Evolutionary conservation across 2,329 filamentous ascomycete species (phyloP), one percentile per base, ranked within the genome.

Genomic region (Aspergillus hortae): DNA sequence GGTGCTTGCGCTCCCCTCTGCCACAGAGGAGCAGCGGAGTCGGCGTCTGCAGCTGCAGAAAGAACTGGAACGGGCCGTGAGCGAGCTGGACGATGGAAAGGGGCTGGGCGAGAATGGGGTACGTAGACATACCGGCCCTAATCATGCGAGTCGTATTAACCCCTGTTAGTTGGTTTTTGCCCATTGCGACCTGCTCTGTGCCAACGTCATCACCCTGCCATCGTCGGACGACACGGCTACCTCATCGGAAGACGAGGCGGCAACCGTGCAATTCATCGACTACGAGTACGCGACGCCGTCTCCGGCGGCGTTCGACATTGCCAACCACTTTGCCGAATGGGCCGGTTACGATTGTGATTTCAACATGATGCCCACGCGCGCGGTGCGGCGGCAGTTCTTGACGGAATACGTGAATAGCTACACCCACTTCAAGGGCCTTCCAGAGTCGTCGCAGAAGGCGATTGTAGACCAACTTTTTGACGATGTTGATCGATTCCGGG

Each of bases 311-410:
- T 99, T 99, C 73, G 94, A 99, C 70, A 86, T 99, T 61, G 88
- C 92, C 46, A 99, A 99, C 75, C 94, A 99, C 77, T 96, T 99
- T 68, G 91, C 94, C 44, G 94, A 99, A 75, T 99, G 94, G 92
- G 92, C 88, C 54, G 94, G 94, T 52, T 96, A 96, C 66, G 90
- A 95, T 63, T 99, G 94, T 77, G 91, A 97, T 72, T 92, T 89
- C 75, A 83, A 76, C 63, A 86, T 87, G 60, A 80, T 97, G 51
- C 94, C 94, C 4, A 94, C 89, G 1, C 82, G 81, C 56, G 77
- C 84, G 17, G 85, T 92, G 62, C 87, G 94, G 25, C 82, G 84
- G 42, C 83, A 86, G 49, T 99, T 99, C 72, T 82, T 97, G 54
- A 77, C 80, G 57, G 87, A 92, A 67, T 99, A 99, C 67, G 81